Percentiles rank a stretch among this genome's conserved stretches.
Conservation (phyloP, 495 filamentous ascomycete genomes). For the Penicillium angulare region DNA sequence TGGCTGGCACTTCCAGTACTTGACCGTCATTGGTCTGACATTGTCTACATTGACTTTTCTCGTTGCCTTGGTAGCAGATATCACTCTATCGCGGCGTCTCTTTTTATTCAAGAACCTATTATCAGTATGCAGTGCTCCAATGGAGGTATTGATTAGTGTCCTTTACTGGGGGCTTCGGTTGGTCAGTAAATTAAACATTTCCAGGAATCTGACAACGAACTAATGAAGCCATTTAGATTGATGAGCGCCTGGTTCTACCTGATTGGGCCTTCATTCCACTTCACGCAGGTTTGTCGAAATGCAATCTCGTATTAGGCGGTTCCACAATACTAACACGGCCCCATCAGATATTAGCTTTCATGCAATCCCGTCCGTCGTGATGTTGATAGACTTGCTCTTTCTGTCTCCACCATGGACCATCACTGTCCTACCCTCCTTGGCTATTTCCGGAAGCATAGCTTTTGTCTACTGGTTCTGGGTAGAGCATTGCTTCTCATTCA, state of each 20-base stretch:
- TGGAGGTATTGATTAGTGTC: constrained; percentile 79
- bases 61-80: constrained; percentile 70
- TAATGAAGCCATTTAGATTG: constrained; percentile 48
- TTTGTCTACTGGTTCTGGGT: constrained; percentile 88
- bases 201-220: not conserved
- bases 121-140: constrained; percentile 68
- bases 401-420: constrained; percentile 82
- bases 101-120: constrained; percentile 75
- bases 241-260: constrained; percentile 60
- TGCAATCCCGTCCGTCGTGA: constrained; percentile 67
- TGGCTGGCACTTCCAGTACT: constrained; percentile 81
- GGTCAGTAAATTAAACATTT: constrained; percentile 14
- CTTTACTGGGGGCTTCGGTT: constrained; percentile 76
- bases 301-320: not conserved
- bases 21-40: constrained; percentile 78
- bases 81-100: constrained; percentile 60
- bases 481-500: constrained; percentile 70
- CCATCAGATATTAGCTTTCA: constrained; percentile 73
- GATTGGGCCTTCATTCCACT: constrained; percentile 44
- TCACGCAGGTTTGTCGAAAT: constrained; percentile 36
- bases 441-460: constrained; percentile 61
- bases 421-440: constrained; percentile 55
- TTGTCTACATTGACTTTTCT: constrained; percentile 68
- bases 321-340: constrained; percentile 7
- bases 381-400: constrained; percentile 69